Base-by-base conservation (phyloP, 768 basidiomycete genomes). In the Termitomyces sp. region DNA sequence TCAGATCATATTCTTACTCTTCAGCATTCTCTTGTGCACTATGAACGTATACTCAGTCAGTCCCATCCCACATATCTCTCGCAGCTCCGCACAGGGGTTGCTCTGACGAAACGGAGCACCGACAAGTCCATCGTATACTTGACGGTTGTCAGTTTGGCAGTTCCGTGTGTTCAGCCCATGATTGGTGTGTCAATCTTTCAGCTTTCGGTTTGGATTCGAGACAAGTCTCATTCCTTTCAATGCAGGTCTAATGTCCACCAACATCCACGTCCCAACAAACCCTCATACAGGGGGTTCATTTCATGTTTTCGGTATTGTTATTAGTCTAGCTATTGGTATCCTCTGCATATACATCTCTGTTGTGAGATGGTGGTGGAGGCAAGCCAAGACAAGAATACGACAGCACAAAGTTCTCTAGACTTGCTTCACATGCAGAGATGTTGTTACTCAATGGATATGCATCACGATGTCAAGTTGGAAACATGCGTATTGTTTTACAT, bases 1-100 rank as follows among this genome's bases (percentile, higher is more conserved):
- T 32, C 56, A 94, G 94, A 98, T 71, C 95, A 98, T 68, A 93
- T 97, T 63, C 70, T 94, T 24, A 86, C 91, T 3, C 75, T 98
- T 56, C 92, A 95, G 65, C 88, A 92, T 64, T 83, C 90, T 1
- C 79, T 98, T 57, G 79, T 75, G 12, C 89, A 96, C 70, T 92
- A 91, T 72, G 94, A 98, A 67, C 87, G 88, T 32, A 88, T 94
- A 73, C 77, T 98, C 50, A 86, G 87, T 61, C 87, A 95, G 63
- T 89, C 90, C 18, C 92, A 95, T 64, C 92, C 92, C 0, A 86
- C 86, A 2, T 95, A 95, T 69, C 75, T 95, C 6, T 82, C 87
- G 13, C 86, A 93, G 55, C 80, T 98, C 6, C 81, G 86, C 7
- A 73, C 87, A 1, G 79, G 80, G 16, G 80, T 85, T 36, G 78